A percentile compares a stretch with the other conserved stretches of the same genome.
phyloP scores from a whole-genome alignment of 2,329 filamentous ascomycete genomes.

The Pseudogymnoascus sp. region DNA sequence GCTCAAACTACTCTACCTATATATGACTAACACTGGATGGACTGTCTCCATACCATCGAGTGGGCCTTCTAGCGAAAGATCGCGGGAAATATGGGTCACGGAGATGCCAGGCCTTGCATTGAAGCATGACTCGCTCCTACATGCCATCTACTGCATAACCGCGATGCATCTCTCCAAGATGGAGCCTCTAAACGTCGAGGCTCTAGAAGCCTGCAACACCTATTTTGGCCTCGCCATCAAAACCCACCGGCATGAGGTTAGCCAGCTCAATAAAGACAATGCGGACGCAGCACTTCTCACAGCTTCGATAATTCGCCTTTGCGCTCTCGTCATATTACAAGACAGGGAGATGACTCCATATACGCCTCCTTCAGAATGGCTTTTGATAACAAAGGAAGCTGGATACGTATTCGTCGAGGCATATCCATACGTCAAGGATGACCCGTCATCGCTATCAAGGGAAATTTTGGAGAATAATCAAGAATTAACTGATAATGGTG shows the following conservation, averaged over 20 bases:
- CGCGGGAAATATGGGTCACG: conserved; percentile 6
- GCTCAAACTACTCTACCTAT: conserved; percentile 19
- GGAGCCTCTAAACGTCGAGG: conserved; percentile 12
- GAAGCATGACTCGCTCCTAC: conserved; percentile 15
- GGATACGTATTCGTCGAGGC: conserved; percentile 12
- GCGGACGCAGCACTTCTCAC: conserved; percentile 18
- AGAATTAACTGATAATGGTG: conserved; percentile 3
- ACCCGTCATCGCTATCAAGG: conserved; percentile 11
- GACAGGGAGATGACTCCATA: conserved; percentile 14
- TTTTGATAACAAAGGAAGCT: conserved; percentile 13
- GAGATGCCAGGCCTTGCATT: conserved; percentile 15
- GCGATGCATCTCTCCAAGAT: conserved; percentile 17
- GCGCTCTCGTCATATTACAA: conserved; percentile 16
- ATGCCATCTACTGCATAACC: conserved; percentile 17
- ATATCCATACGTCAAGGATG: conserved; percentile 13
- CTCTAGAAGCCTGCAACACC: conserved; percentile 12
- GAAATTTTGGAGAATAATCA: conserved; percentile 10
- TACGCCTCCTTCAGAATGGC: conserved; percentile 16
- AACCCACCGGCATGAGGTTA: conserved; percentile 16
- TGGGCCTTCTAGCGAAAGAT: not conserved
- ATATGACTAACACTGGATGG: conserved; percentile 14
- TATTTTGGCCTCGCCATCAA: conserved; percentile 17
- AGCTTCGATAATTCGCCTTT: conserved; percentile 12
- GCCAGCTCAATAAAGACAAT: conserved; percentile 12
- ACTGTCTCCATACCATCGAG: conserved; percentile 9